Base-by-base conservation (phyloP, 495 filamentous ascomycete species). In the Tuber magnatum region DNA sequence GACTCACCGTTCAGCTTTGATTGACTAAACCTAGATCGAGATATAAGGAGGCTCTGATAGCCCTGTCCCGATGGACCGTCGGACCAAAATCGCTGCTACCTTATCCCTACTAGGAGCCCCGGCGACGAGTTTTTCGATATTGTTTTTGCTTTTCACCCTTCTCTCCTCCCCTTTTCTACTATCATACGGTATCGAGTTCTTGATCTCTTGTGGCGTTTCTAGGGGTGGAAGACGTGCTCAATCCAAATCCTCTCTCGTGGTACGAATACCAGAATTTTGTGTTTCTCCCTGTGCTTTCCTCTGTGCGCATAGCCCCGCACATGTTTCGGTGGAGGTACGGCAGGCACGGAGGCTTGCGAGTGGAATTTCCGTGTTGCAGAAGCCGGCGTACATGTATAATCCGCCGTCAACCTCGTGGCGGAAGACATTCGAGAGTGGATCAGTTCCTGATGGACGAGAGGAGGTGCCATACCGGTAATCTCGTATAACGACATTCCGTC, bases 371-470 rank as follows among this genome's bases (percentile, higher is more conserved):
- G 68, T 79, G 76, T 79, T 79, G 77, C 76, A 72, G 73, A 73
- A 79, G 73, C 70, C 73, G 74, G 77, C 76, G 73, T 79, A 79
- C 16, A 70, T 73, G 73, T 79, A 79, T 32, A 70, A 79, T 79
- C 77, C 76, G 77, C 77, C 73, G 77, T 79, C 77, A 79, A 79
- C 76, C 77, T 79, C 77, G 77, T 79, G 76, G 77, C 72, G 39
- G 68, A 74, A 44, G 74, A 79, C 77, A 40, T 65, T 35, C 18
- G 56, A 65, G 12, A 65, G 56, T 20, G 56, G 16, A 35, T 35
- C 28, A 28, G 8, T 12, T 65, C 35, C 56, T 65, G 28, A 65
- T 10, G 56, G 14, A 35, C 18, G 28, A 32, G 28, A 14, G 28
- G 35, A 32, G 18, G 35, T 65, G 28, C 28, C 14, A 32, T 65